These are phyloP conservation scores for Fusarium guadeloupense DNA, from an alignment of 2,329 filamentous ascomycete genomes.

Conservation along the genomic window DNA sequence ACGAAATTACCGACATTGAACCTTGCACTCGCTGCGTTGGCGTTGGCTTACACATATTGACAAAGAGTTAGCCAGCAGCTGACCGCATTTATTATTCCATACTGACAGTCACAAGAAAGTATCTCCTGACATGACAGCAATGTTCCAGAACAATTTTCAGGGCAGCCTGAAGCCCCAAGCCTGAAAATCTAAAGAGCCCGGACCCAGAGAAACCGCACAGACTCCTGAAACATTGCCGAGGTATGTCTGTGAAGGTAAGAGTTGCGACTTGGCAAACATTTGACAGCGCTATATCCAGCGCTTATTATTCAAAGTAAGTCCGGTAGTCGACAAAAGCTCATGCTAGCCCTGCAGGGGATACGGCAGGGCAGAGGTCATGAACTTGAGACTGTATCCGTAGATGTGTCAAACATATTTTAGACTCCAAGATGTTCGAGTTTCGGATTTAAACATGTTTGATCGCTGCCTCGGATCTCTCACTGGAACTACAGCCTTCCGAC, in stretches of 20 bases:
- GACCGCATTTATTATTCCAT: not conserved
- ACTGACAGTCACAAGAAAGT: not conserved
- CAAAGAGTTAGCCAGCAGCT: too few species aligned
- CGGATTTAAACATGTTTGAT: conserved; percentile 36
- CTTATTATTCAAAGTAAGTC: not conserved
- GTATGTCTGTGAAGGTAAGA: conserved; percentile 4
- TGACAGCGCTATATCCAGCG: conserved; percentile 8
- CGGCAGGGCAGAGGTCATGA: not conserved
- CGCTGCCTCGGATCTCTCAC: conserved; percentile 40
- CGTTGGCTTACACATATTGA: conserved; percentile 1
- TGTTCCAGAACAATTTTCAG: conserved; percentile 24
- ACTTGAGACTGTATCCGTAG: conserved; percentile 19
- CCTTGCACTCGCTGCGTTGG: conserved; percentile 1
- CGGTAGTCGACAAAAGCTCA: not conserved
- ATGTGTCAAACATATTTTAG: conserved; percentile 29
- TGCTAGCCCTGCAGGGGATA: not conserved
- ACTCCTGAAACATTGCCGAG: conserved; percentile 30
- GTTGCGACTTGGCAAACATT: conserved; percentile 30
- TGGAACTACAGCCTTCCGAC: conserved; percentile 36
- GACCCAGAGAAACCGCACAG: conserved; percentile 13
- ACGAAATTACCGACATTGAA: conserved; percentile 10
- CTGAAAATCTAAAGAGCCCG: conserved; percentile 11
- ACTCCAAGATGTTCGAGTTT: conserved; percentile 35
- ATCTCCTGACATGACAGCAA: conserved; percentile 1
- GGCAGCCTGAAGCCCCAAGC: conserved; percentile 12